Evolutionary conservation across 2,329 filamentous ascomycete species (phyloP).

Genomic region (Monilinia fructicola): DNA sequence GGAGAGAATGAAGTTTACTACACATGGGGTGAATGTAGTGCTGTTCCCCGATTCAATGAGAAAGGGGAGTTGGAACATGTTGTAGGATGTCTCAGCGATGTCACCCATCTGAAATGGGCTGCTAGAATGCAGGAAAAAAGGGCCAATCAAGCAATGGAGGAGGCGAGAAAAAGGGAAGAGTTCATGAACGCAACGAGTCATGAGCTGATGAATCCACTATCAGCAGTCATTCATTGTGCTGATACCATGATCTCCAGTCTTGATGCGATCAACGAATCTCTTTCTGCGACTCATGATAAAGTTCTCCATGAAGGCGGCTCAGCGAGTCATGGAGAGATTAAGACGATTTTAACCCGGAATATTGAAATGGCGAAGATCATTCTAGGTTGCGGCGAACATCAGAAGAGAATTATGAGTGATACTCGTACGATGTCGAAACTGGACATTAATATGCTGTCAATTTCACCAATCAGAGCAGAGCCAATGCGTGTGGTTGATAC

Average conservation of each 20-base stretch:
- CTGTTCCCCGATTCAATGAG: conserved; percentile 14
- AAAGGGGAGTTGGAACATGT: conserved; percentile 30
- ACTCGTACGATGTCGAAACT: not conserved
- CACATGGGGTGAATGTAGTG: not conserved
- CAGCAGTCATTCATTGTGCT: conserved; percentile 54
- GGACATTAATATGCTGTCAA: not conserved
- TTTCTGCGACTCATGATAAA: conserved; percentile 24
- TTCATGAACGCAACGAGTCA: conserved; percentile 70
- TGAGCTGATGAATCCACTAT: conserved; percentile 11
- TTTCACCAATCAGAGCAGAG: conserved; percentile 1
- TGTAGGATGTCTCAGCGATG: conserved; percentile 31
- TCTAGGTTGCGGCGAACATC: conserved; percentile 2
- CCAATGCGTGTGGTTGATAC: not conserved
- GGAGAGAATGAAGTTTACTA: conserved; percentile 11
- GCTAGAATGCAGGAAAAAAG: conserved; percentile 37
- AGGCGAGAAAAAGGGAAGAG: conserved; percentile 68
- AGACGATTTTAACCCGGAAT: not conserved
- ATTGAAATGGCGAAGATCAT: conserved; percentile 1
- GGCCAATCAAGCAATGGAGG: conserved; percentile 53
- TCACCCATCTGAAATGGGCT: conserved; percentile 15
- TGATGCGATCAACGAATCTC: conserved; percentile 69
- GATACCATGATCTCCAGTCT: conserved; percentile 67
- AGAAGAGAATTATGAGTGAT: conserved; percentile 1
- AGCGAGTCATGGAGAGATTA: not conserved
- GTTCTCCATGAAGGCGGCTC: conserved; percentile 1